phyloP scores from a whole-genome alignment of 768 basidiomycete species.

The Tulasnella sp. region DNA sequence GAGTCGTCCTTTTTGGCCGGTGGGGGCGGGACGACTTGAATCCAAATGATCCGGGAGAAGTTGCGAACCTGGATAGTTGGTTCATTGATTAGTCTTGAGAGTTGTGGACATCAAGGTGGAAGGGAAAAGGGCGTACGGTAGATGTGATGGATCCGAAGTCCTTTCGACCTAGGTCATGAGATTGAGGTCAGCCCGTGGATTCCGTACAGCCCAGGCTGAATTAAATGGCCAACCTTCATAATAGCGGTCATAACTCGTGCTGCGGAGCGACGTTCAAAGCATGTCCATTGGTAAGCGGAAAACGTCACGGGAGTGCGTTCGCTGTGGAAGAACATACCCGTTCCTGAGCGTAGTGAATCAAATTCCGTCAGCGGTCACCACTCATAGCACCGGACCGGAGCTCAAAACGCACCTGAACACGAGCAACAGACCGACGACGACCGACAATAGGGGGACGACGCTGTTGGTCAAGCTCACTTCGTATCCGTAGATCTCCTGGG shows the following conservation, averaged over 20 bases:
- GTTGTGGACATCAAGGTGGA: slow-evolving; percentile 25
- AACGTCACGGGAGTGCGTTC: not conserved
- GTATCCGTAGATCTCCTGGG: slow-evolving; percentile 32
- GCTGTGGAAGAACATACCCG: slow-evolving; percentile 50
- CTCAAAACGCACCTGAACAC: not conserved
- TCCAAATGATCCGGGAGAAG: slow-evolving; percentile 76
- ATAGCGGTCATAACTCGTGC: slow-evolving; percentile 84
- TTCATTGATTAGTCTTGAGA: slow-evolving; percentile 39
- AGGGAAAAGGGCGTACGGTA: slow-evolving; percentile 49
- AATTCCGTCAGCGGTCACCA: not conserved
- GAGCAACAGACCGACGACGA: slow-evolving; percentile 83
- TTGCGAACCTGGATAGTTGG: slow-evolving; percentile 56
- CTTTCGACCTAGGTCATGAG: slow-evolving; percentile 51
- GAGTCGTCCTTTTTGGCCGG: not conserved
- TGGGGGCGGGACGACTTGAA: slow-evolving; percentile 63
- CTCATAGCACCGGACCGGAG: slow-evolving; percentile 36
- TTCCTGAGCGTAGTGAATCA: slow-evolving; percentile 53
- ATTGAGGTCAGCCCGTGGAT: not conserved
- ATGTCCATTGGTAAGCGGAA: slow-evolving; percentile 35
- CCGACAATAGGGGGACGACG: slow-evolving; percentile 76
- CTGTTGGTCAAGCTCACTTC: slow-evolving; percentile 3
- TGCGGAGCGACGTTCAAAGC: slow-evolving; percentile 46
- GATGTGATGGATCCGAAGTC: slow-evolving; percentile 73
- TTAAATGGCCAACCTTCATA: slow-evolving; percentile 64
- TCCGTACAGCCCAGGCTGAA: not conserved